These are phyloP conservation scores for Linderniella brevidens DNA, from an alignment of 257 asterid genomes.

Conservation along the genomic window DNA sequence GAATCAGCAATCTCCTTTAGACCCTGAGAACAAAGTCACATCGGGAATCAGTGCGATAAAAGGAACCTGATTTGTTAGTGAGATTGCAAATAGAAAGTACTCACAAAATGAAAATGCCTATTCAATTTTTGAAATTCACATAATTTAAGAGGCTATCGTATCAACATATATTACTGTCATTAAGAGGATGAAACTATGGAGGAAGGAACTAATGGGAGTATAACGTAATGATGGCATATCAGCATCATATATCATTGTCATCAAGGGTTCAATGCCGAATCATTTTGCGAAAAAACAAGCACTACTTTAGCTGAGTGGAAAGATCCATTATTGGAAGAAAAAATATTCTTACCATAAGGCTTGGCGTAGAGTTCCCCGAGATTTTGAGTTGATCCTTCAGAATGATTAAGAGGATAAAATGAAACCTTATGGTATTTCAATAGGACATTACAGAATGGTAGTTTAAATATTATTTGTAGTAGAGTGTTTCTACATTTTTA, in stretches of 20 bases:
- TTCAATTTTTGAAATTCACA: too few species aligned
- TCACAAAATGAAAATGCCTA: too few species aligned
- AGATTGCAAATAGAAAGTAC: neutral
- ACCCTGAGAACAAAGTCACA: conserved; percentile 25
- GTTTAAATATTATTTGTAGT: neutral
- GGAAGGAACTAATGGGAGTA: too few species aligned
- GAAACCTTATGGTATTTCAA: neutral
- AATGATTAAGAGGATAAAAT: conserved; percentile 1
- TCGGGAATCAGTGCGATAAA: neutral
- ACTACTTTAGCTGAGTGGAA: neutral
- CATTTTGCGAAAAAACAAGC: neutral
- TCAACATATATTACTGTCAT: too few species aligned
- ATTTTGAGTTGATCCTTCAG: conserved; percentile 39
- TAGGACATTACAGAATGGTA: neutral
- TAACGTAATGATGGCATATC: too few species aligned
- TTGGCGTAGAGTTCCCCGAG: conserved; percentile 22
- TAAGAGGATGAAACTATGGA: too few species aligned
- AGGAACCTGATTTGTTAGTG: neutral
- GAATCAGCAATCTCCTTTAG: conserved; percentile 47
- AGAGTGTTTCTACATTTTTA: too few species aligned
- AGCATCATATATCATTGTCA: too few species aligned
- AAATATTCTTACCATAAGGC: conserved; percentile 30
- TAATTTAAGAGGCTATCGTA: too few species aligned
- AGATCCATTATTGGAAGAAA: neutral
- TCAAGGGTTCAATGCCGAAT: neutral